These are phyloP conservation scores for Clonostachys rhizophaga DNA, from an alignment of 2,329 filamentous ascomycete genomes.

Conservation along the genomic window DNA sequence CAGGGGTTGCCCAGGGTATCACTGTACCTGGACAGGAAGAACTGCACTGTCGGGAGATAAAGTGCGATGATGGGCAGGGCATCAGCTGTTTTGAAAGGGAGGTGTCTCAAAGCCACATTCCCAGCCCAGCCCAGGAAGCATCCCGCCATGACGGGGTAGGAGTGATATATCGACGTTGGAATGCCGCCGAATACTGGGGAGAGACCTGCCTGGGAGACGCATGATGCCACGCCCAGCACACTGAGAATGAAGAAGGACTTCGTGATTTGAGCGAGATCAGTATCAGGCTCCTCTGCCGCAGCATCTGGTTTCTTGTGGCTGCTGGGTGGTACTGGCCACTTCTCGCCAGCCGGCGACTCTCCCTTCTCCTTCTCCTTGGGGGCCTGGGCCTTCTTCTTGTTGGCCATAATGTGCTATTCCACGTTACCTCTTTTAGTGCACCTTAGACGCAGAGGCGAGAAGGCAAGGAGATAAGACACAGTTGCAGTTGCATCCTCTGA, in stretches of 20 bases:
- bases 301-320: too few relatives aligned
- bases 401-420: too few relatives aligned
- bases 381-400: too few relatives aligned
- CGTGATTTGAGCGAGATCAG: slow-evolving; percentile 2
- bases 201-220: slow-evolving; percentile 69
- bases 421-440: too few relatives aligned
- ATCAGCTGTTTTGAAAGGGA: slow-evolving; percentile 42
- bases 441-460: too few relatives aligned
- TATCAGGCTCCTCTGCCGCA: not conserved
- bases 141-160: slow-evolving; percentile 58
- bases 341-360: too few relatives aligned
- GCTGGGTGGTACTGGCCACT: too few relatives aligned
- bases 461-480: too few relatives aligned
- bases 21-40: slow-evolving; percentile 64
- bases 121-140: slow-evolving; percentile 69
- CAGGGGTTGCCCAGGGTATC: slow-evolving; percentile 58
- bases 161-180: slow-evolving; percentile 69
- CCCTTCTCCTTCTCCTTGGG: too few relatives aligned
- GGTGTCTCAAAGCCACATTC: slow-evolving; percentile 48
- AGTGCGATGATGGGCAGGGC: slow-evolving; percentile 70
- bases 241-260: slow-evolving; percentile 18
- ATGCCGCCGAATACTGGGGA: slow-evolving; percentile 88
- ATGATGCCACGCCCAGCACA: slow-evolving; percentile 54
- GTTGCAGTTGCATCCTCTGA: too few relatives aligned
- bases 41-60: slow-evolving; percentile 71